Evolutionary conservation across 371 early-diverging fungal species (phyloP), one percentile per base, ranked within the genome.

Genomic region (Amoeboaphelidium protococcarum): DNA sequence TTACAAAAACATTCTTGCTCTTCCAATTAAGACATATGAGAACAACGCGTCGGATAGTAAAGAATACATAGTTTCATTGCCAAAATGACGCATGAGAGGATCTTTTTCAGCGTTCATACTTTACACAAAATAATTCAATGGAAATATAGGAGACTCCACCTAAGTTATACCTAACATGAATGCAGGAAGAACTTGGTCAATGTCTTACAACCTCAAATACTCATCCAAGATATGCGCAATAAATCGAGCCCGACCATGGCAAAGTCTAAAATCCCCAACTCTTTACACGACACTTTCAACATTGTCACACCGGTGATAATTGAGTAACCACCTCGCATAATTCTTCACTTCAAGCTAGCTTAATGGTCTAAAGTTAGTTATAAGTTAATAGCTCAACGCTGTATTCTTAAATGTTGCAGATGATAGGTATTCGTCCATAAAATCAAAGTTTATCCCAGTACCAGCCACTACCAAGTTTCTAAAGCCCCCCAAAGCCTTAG

Each of bases 391-490:
- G 20, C 19, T 19, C 23, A 41, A 47, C n/a, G 41, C 2, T 27
- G 1, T 23, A 12, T 41, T 3, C 3, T 2, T 23, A 47, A 55
- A 55, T 55, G 54, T 57, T n/a, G 48, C 40, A 26, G 25, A 25
- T 23, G 47, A 22, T 21, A n/a, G n/a, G n/a, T 46, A 10, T 41
- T 56, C 56, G 13, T 41, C 46, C 20, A 54, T 25, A 25, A 12
- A 44, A 41, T 41, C 27, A 55, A 49, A 57, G 44, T 57, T 57
- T 20, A 57, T 55, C 4, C 55, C 57, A 12, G 57, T 57, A 26
- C 57, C 57, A n/a, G 57, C 47, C 13, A 56, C 48, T 47, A 57
- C 44, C 24, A 56, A 57, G 4, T 46, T 45, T 23, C 44, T 31
- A 45, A 57, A 57, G n/a, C 25, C 40, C 19, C 47, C 47, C 13